phyloP scores from a whole-genome alignment of 2,329 filamentous ascomycete species.

The Didymella segeticola region DNA sequence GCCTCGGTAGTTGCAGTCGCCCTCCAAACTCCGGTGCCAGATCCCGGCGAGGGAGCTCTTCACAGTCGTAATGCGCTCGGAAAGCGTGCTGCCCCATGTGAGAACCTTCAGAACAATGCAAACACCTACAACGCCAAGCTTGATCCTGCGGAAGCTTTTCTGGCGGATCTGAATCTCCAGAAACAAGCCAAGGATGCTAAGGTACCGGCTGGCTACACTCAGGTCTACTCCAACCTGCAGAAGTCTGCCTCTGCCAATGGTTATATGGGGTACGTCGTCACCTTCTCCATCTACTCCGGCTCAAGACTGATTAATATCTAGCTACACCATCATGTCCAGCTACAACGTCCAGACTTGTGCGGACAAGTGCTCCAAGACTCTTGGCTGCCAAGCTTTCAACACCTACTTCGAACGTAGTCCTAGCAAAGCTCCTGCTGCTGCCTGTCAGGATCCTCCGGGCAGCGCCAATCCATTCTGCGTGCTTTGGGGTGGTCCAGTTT shows the following conservation, averaged over 20 bases:
- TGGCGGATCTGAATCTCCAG: background rate
- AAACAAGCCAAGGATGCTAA: background rate
- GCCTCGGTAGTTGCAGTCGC: background rate
- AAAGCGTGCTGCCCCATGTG: background rate
- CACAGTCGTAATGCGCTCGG: background rate
- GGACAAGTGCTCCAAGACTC: background rate
- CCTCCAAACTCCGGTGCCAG: background rate
- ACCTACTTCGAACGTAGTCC: slow-evolving; percentile 8
- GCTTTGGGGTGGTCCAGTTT: background rate
- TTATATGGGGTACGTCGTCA: background rate
- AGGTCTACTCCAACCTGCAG: background rate
- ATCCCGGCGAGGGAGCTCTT: background rate
- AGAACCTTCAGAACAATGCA: background rate
- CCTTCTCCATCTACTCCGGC: background rate
- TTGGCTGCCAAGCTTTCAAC: slow-evolving; percentile 1
- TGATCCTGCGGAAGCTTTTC: background rate
- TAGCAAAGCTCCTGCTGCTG: background rate
- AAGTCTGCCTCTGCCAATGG: background rate
- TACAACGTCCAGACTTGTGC: slow-evolving; percentile 3
- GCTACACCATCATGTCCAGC: background rate
- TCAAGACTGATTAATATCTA: background rate
- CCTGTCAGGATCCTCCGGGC: background rate
- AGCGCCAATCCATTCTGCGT: background rate
- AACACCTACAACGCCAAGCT: slow-evolving; percentile 4
- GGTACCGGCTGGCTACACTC: background rate